Base-by-base conservation (phyloP, 2,329 filamentous ascomycete genomes). In the Lasiodiplodia gonubiensis region DNA sequence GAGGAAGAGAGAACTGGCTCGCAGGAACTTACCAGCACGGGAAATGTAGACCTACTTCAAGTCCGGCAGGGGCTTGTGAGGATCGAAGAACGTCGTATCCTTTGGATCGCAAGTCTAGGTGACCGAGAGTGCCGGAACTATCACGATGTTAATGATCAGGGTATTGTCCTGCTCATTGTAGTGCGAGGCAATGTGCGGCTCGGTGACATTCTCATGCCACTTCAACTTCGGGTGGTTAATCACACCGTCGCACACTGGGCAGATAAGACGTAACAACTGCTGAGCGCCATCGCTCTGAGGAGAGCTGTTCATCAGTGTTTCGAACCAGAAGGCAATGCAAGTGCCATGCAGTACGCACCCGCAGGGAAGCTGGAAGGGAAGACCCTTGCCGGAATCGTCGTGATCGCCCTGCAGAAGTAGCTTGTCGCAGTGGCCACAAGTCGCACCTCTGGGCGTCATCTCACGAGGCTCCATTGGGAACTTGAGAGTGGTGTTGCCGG, bases 301-400 rank as follows among this genome's bases (percentile, higher is more conserved):
- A 33, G 30, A 5, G 18, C 4, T 18, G 4, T 18, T 12, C 5
- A 39, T 18, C 25, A 35, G 7, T 2, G 18, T 6, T 18, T 33
- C 14, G n/a, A 61, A 35, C 57, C 57, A 61, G 16, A 49, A 12
- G 2, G 30, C 16, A 25, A 61, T 49, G 57, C 57, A 61, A 7
- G 2, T 1, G 10, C 8, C 48, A 7, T 61, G 57, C 0, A 8
- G 10, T 4, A 61, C 25, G 6, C 57, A 49, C 8, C 57, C 25
- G 25, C 57, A 61, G 2, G 39, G 39, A 1, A 61, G 23, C 18
- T 49, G 42, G 2, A 61, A 48, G 2, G 39, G 27, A 2, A 35
- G 4, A 1, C 23, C 18, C 10, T 48, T 1, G 39, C 21, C 4
- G 2, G 30, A 16, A 11, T 12, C 12, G 37, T 21, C 18, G 10